Base-by-base conservation (phyloP, 2,329 filamentous ascomycete genomes). In the Exophiala calicioides region DNA sequence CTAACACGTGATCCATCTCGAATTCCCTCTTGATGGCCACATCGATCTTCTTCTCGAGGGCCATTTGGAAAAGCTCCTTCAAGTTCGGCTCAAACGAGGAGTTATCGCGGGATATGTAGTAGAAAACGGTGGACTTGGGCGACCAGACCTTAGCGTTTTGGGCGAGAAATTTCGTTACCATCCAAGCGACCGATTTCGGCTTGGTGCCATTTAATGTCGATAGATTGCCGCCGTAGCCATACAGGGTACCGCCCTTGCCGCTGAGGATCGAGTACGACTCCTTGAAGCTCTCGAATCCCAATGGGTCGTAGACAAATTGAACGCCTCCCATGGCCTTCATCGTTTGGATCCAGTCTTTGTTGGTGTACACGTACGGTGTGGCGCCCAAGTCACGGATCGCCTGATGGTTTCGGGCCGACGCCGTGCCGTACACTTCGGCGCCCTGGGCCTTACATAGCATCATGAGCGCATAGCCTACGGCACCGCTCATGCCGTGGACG, bases 261-360 rank as follows among this genome's bases (percentile, higher is more conserved):
- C 59, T 33, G 13, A 78, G 62, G 29, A 77, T 73, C 3, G 62
- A 60, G 62, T 67, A 77, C 8, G 69, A 73, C 55, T 78, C 74
- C 47, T 77, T 73, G 55, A 66, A 78, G 49, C 72, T 74, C 50
- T 76, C 72, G 52, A 71, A 76, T 29, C 74, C 74, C 3, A 78
- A 68, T 0, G 75, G 63, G 19, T 78, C 76, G 35, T 73, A 76
- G 15, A 75, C 69, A 15, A 67, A 68, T 42, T 77, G 67, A 0
- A 66, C 74, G 15, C 75, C 74, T 8, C 74, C 75, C 5, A 72
- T 54, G 4, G 56, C 60, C 34, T 69, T 67, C 69, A 78, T 75
- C 4, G 61, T 62, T 16, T 46, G 40, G 27, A 77, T 74, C 75
- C 75, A 78, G 34, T 68, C 56, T 59, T 77, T 77, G 58, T 76